Conservation (phyloP, 1,284 basidiomycete species). For the Gymnopus androsaceus region DNA sequence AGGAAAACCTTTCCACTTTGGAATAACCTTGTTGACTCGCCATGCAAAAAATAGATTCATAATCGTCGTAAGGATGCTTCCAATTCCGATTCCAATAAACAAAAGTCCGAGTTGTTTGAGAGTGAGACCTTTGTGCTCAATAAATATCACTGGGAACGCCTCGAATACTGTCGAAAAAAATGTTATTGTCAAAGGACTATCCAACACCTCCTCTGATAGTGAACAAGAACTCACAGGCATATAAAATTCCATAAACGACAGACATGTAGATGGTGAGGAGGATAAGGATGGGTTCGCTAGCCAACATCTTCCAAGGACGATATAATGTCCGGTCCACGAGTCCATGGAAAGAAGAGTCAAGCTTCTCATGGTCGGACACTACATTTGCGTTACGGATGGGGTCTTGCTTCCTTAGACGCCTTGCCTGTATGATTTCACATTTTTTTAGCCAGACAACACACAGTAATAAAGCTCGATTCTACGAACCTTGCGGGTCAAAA, state of each 20-base stretch:
- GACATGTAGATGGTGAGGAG: slow-evolving; percentile 70
- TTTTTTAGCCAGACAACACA: not conserved
- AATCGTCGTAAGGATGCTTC: slow-evolving; percentile 53
- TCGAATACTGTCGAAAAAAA: slow-evolving; percentile 56
- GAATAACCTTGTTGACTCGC: slow-evolving; percentile 47
- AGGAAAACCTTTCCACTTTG: slow-evolving; percentile 56
- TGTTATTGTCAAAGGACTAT: too few relatives aligned
- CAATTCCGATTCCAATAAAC: slow-evolving; percentile 72
- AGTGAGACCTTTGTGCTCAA: slow-evolving; percentile 52
- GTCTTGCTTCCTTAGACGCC: slow-evolving; percentile 46
- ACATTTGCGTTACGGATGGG: slow-evolving; percentile 45
- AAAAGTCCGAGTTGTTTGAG: slow-evolving; percentile 63
- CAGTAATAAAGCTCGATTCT: too few relatives aligned
- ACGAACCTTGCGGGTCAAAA: slow-evolving; percentile 43
- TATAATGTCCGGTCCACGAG: slow-evolving; percentile 57
- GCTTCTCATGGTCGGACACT: slow-evolving; percentile 63
- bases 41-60: slow-evolving; percentile 41
- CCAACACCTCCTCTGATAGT: too few relatives aligned
- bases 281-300: slow-evolving; percentile 65
- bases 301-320: slow-evolving; percentile 68
- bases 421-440: slow-evolving; percentile 39
- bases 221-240: slow-evolving; percentile 45
- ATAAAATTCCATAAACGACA: slow-evolving; percentile 67
- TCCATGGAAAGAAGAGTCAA: slow-evolving; percentile 56
- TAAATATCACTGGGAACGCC: slow-evolving; percentile 60